phyloP scores from a whole-genome alignment of 495 filamentous ascomycete genomes.

The Neurospora sp. region DNA sequence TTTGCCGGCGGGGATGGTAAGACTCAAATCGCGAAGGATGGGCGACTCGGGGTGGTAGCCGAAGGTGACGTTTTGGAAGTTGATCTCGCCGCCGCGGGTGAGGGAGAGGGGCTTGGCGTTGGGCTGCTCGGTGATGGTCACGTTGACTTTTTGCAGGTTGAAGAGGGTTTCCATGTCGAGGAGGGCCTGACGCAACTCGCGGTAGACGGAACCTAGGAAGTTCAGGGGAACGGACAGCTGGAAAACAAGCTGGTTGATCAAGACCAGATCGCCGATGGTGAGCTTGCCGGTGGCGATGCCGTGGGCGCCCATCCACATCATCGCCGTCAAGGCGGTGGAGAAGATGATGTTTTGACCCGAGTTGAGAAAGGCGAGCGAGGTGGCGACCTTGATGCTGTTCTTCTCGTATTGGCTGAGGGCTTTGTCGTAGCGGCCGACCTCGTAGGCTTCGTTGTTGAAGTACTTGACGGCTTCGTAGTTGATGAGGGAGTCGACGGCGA shows the following conservation, averaged over 20 bases:
- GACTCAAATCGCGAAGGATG: conserved; percentile 71
- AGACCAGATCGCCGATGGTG: conserved; percentile 93
- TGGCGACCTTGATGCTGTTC: conserved; percentile 91
- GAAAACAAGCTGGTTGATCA: conserved; percentile 98
- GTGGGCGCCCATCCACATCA: conserved; percentile 94
- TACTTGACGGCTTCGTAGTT: conserved; percentile 99
- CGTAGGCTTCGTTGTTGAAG: conserved; percentile 97
- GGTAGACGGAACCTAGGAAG: conserved; percentile 91
- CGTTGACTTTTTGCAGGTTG: conserved; percentile 96
- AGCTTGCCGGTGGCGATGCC: conserved; percentile 72
- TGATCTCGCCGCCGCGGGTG: conserved; percentile 73
- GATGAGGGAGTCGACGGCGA: conserved; percentile 91
- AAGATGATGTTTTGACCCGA: conserved; percentile 99
- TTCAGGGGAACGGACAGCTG: conserved; percentile 94
- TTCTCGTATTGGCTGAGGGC: conserved; percentile 81
- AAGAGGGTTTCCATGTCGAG: conserved; percentile 98
- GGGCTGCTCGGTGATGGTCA: conserved; percentile 66
- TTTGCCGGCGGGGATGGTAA: conserved; percentile 89
- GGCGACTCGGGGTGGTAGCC: conserved; percentile 81
- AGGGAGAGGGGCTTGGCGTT: conserved; percentile 64
- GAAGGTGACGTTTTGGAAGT: conserved; percentile 90
- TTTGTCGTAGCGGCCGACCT: conserved; percentile 81
- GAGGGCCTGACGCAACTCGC: conserved; percentile 87
- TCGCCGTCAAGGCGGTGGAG: conserved; percentile 83
- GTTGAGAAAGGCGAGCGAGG: conserved; percentile 85